phyloP scores from a whole-genome alignment of 495 filamentous ascomycete species.

The Rusavskia elegans region DNA sequence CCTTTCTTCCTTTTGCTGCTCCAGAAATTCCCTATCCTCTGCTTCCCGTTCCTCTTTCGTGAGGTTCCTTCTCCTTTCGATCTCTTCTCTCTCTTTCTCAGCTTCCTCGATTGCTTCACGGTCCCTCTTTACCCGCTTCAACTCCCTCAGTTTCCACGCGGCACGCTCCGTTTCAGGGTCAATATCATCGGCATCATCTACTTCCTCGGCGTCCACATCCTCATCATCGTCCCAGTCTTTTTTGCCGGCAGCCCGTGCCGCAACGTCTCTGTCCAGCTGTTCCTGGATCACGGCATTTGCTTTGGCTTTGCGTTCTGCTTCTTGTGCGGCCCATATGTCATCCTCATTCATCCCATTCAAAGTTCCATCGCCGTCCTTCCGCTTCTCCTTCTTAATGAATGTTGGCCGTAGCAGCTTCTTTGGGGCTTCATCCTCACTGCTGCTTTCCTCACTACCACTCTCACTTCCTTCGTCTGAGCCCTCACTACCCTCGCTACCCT shows the following conservation, averaged over 20 bases:
- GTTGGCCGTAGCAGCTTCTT: conserved; percentile 69
- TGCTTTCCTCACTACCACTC: conserved; percentile 34
- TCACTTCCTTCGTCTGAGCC: conserved; percentile 21
- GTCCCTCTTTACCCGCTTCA: conserved; percentile 73
- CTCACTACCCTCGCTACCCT: conserved; percentile 31
- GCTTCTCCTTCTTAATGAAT: conserved; percentile 75
- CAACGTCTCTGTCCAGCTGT: conserved; percentile 65
- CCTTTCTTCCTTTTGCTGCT: conserved; percentile 65
- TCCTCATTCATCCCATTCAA: conserved; percentile 24
- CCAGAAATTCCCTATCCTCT: conserved; percentile 68
- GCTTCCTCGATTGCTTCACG: conserved; percentile 67
- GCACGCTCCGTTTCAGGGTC: conserved; percentile 83
- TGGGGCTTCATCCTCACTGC: conserved; percentile 59
- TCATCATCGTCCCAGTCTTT: conserved; percentile 81
- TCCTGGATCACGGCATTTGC: conserved; percentile 72
- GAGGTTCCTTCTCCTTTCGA: conserved; percentile 76
- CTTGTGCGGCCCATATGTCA: conserved; percentile 35
- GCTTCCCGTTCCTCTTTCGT: conserved; percentile 73
- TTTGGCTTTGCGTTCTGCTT: conserved; percentile 43
- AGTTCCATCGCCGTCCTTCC: conserved; percentile 24
- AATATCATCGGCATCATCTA: conserved; percentile 73
- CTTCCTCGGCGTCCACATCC: conserved; percentile 41
- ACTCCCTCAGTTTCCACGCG: conserved; percentile 85
- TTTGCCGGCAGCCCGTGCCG: conserved; percentile 56
- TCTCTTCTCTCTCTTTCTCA: conserved; percentile 77